Evolutionary conservation across 257 asterid genomes (phyloP).

Genomic region (Capsicum baccatum): DNA sequence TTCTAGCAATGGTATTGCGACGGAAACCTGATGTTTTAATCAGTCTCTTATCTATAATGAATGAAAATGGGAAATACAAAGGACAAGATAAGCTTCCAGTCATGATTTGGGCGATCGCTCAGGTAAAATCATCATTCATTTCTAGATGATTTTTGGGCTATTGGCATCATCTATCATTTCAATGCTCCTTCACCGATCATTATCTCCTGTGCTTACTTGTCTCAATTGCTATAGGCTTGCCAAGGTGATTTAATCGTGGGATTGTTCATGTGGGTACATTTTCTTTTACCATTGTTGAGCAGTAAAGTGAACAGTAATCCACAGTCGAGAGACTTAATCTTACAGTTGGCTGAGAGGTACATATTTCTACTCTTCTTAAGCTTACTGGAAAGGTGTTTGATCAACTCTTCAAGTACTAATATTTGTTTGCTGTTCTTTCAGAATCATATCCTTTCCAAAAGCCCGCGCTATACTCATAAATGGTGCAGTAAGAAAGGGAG

Average conservation of each 20-base stretch:
- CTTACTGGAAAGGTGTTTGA: not conserved
- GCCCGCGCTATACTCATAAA: constrained; percentile 65
- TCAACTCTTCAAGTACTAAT: not conserved
- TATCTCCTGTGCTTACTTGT: constrained; percentile 25
- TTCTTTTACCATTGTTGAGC: constrained; percentile 66
- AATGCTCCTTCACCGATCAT: not conserved
- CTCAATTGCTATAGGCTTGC: constrained; percentile 53
- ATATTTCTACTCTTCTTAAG: not conserved
- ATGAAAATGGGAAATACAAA: constrained; percentile 66
- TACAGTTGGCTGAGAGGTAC: constrained; percentile 86
- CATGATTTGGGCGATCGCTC: constrained; percentile 68
- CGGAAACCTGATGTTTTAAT: constrained; percentile 74
- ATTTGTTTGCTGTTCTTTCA: constrained; percentile 34
- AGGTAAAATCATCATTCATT: constrained; percentile 44
- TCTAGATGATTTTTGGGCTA: not conserved
- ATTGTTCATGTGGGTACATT: constrained; percentile 72
- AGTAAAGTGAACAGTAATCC: constrained; percentile 79
- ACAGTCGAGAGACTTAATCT: constrained; percentile 70
- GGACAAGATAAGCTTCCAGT: constrained; percentile 83
- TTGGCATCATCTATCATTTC: constrained; percentile 21
- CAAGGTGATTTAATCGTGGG: constrained; percentile 83
- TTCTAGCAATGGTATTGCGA: constrained; percentile 72
- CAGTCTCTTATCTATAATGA: constrained; percentile 56
- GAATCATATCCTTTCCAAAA: constrained; percentile 74
- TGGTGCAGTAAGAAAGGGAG: constrained; percentile 80